These are phyloP conservation scores for Eucalyptus regnans DNA, from an alignment of 345 rosid species.

Conservation along the genomic window DNA sequence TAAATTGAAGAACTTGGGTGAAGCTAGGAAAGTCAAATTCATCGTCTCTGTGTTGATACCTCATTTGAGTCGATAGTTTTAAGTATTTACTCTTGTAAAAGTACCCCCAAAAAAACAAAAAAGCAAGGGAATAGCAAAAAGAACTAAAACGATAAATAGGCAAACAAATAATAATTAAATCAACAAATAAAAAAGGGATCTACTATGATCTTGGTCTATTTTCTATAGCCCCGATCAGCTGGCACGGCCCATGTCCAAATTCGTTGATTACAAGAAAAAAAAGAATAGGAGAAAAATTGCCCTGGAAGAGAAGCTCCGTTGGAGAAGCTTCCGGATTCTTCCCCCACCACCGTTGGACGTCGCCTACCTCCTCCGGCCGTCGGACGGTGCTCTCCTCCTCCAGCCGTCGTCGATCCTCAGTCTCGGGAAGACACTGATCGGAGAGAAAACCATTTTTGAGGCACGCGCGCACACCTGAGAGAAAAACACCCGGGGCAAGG, in stretches of 20 bases:
- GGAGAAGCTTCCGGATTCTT: background rate
- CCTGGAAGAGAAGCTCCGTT: background rate
- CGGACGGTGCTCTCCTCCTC: background rate
- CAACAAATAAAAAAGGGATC: too few species aligned
- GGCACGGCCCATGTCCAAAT: background rate
- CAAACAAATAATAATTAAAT: background rate
- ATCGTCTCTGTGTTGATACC: background rate
- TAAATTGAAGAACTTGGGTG: background rate
- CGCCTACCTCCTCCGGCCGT: background rate
- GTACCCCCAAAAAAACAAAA: too few species aligned
- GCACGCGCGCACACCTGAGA: rapidly evolving
- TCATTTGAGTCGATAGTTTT: background rate
- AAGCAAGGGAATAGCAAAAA: background rate
- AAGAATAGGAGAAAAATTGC: background rate
- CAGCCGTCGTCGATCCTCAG: background rate
- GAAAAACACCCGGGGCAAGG: background rate
- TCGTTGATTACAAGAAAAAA: background rate
- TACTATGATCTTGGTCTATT: background rate
- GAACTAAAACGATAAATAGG: background rate
- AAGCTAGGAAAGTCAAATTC: background rate
- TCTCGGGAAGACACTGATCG: background rate
- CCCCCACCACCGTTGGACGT: background rate
- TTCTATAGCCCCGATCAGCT: background rate
- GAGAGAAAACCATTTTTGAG: background rate
- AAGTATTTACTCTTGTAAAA: background rate